These are phyloP conservation scores for Aspergillus tamarii DNA, from an alignment of 2,329 filamentous ascomycete species.

Conservation along the genomic window DNA sequence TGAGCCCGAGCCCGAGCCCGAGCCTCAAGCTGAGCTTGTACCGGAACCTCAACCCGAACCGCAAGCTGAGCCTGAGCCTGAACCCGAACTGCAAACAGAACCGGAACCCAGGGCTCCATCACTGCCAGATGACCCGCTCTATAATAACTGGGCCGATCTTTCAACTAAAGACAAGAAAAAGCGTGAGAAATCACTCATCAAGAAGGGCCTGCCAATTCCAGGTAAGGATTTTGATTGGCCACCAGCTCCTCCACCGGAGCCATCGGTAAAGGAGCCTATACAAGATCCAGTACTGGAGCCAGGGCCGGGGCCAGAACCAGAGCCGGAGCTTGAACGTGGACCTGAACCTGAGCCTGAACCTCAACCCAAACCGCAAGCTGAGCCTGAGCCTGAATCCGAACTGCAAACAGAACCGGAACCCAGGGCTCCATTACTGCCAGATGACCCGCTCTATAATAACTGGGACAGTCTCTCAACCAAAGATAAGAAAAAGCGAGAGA, in stretches of 20 bases:
- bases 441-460: slow-evolving; percentile 24
- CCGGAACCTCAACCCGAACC: slow-evolving; percentile 6
- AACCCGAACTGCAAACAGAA: slow-evolving; percentile 18
- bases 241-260: slow-evolving; percentile 14
- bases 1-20: neutral
- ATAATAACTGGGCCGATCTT: slow-evolving; percentile 38
- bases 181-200: slow-evolving; percentile 37
- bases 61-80: slow-evolving; percentile 26
- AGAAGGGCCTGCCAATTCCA: slow-evolving; percentile 34
- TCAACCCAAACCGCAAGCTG: neutral
- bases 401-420: slow-evolving; percentile 33
- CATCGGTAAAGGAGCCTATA: slow-evolving; percentile 21
- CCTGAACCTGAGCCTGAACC: neutral
- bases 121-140: slow-evolving; percentile 42
- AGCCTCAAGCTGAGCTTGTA: slow-evolving; percentile 19
- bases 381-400: neutral
- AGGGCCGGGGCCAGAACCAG: slow-evolving; percentile 22
- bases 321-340: slow-evolving; percentile 28
- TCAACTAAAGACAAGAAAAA: slow-evolving; percentile 51
- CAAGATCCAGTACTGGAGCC: slow-evolving; percentile 21
- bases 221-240: slow-evolving; percentile 33
- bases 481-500: slow-evolving; percentile 25
- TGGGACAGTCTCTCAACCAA: slow-evolving; percentile 21
- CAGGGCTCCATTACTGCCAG: slow-evolving; percentile 2
- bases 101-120: slow-evolving; percentile 9